Base-by-base conservation (phyloP, 202 grass and related monocot genomes). In the Schoenoplectus tabernaemontani region DNA sequence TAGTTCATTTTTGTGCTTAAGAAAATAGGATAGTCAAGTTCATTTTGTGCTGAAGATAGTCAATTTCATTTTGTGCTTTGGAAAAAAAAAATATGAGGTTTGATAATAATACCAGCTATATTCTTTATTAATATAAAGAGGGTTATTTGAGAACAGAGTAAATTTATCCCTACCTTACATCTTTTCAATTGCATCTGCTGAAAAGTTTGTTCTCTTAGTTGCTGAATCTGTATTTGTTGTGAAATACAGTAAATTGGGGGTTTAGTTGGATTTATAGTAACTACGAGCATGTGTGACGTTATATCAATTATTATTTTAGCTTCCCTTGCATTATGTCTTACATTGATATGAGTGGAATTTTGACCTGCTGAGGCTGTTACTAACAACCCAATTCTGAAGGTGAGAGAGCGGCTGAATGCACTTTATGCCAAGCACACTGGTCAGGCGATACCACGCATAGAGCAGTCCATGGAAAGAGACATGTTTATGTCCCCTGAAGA, bases 401-500 rank as follows among this genome's bases (percentile, higher is more conserved):
- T 91, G 68, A 89, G 88, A 33, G 88, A 91, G 59, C 78, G 84
- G 16, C 88, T 93, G 58, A 97, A 93, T 67, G 86, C 83, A 86
- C 89, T 97, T 71, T 93, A 92, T 33, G 86, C 86, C 32, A 92
- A 92, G 79, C 91, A 93, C 83, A 93, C 91, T 26, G 77, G 79
- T 1, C 93, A 97, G 76, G 65, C 66, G 4, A 83, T 91, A 63
- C 48, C 84, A 1, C 83, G 72, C 3, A 93, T 97, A 80, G 91
- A 97, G 80, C 81, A 88, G 38, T 87, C 87, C 84, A 93, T 97
- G 93, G 91, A 93, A 73, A 84, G 93, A 30, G 93, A 97, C 68
- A 89, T 97, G 62, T 97, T 97, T 85, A 97, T 97, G 93, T 84
- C 84, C 80, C 90, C 93, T 5, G 88, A 93, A 38, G 93, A 97